Conservation (phyloP, 2,329 filamentous ascomycete genomes). For the Aspergillus fructus region DNA sequence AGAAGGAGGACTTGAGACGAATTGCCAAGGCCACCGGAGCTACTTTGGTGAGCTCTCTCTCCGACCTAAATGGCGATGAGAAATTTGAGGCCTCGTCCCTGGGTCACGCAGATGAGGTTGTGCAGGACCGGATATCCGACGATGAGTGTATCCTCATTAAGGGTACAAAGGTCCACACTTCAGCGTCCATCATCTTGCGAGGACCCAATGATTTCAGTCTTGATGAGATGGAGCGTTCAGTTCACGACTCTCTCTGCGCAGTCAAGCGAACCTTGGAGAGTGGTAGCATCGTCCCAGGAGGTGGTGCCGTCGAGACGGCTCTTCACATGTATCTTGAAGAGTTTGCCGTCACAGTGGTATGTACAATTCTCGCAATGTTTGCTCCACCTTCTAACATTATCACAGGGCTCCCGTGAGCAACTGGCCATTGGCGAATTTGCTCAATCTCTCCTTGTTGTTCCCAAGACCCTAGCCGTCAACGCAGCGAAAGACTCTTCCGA, state of each 20-base stretch:
- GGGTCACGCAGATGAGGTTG: slow-evolving; percentile 89
- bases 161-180: slow-evolving; percentile 90
- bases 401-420: slow-evolving; percentile 83
- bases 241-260: slow-evolving; percentile 94
- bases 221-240: slow-evolving; percentile 98
- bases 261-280: slow-evolving; percentile 97
- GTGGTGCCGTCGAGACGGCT: slow-evolving; percentile 96
- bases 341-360: slow-evolving; percentile 90
- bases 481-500: slow-evolving; percentile 95
- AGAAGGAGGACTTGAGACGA: slow-evolving; percentile 95
- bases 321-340: slow-evolving; percentile 99
- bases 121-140: slow-evolving; percentile 98
- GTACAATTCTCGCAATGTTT: slow-evolving; percentile 26
- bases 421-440: slow-evolving; percentile 97
- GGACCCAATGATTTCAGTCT: slow-evolving; percentile 95
- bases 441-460: slow-evolving; percentile 87
- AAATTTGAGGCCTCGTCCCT: slow-evolving; percentile 89
- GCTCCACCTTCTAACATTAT: background rate
- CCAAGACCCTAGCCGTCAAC: slow-evolving; percentile 95
- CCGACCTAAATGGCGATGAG: slow-evolving; percentile 96
- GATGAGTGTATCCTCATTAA: slow-evolving; percentile 97
- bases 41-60: slow-evolving; percentile 87
- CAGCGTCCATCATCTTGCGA: slow-evolving; percentile 92
- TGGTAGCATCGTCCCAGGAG: slow-evolving; percentile 93
- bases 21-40: slow-evolving; percentile 96